These are phyloP conservation scores for Pythium plurisporium DNA, from an alignment of 352 stramenopile genomes.

Conservation along the genomic window DNA sequence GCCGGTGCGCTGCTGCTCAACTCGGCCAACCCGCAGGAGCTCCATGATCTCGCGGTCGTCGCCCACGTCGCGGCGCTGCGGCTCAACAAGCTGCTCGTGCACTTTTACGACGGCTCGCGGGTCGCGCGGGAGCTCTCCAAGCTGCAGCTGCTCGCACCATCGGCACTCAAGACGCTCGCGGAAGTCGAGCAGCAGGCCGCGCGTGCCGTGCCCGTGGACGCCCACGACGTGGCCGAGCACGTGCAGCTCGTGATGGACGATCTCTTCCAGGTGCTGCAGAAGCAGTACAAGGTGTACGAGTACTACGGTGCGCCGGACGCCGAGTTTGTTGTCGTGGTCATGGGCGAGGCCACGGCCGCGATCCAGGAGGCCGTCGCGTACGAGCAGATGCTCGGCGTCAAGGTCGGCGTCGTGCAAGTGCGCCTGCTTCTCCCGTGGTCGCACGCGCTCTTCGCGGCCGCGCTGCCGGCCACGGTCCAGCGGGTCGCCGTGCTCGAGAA, in stretches of 20 bases:
- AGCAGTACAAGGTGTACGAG: constrained; percentile 81
- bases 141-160: constrained; percentile 46
- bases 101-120: constrained; percentile 79
- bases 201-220: constrained; percentile 7
- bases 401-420: constrained; percentile 77
- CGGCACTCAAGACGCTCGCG: constrained; percentile 46
- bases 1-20: constrained; percentile 69
- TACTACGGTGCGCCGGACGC: constrained; percentile 64
- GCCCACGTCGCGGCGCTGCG: constrained; percentile 62
- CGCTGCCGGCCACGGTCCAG: constrained; percentile 46
- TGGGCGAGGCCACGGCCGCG: constrained; percentile 53
- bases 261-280: constrained; percentile 65
- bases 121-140: constrained; percentile 59
- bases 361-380: constrained; percentile 62
- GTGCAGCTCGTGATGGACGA: constrained; percentile 74
- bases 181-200: constrained; percentile 22
- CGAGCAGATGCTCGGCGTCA: constrained; percentile 66
- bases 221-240: constrained; percentile 44
- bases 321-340: constrained; percentile 65
- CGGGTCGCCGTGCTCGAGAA: constrained; percentile 76
- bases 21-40: constrained; percentile 62
- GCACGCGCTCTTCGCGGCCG: constrained; percentile 59
- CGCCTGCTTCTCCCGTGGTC: constrained; percentile 72
- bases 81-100: constrained; percentile 58
- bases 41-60: constrained; percentile 73